Conservation (phyloP, 495 filamentous ascomycete species). For the Chlorociboria aeruginascens region DNA sequence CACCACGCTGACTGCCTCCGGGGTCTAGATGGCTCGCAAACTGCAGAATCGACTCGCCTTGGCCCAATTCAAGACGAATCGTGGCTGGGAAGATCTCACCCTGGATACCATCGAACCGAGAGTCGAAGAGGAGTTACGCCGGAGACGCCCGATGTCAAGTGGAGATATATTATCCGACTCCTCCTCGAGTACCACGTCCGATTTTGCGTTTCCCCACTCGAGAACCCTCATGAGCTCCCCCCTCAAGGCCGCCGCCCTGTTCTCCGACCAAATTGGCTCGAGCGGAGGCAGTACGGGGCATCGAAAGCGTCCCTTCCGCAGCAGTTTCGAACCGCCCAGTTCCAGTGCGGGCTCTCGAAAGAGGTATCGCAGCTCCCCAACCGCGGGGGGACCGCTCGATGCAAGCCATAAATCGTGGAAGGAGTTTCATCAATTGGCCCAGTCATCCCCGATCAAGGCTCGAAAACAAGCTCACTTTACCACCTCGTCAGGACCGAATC, state of each 20-base stretch:
- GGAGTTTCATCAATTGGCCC: conserved; percentile 54
- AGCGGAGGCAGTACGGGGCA: conserved; percentile 38
- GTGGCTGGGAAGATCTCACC: conserved; percentile 72
- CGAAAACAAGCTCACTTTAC: conserved; percentile 52
- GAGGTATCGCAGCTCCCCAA: conserved; percentile 59
- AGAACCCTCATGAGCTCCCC: conserved; percentile 47
- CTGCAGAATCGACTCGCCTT: conserved; percentile 88
- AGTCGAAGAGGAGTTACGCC: conserved; percentile 59
- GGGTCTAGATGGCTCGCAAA: conserved; percentile 68
- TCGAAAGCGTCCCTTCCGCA: conserved; percentile 44
- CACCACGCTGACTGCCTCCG: neutral
- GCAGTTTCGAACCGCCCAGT: conserved; percentile 25
- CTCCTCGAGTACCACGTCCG: conserved; percentile 42
- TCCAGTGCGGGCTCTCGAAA: conserved; percentile 42
- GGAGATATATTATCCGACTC: conserved; percentile 65
- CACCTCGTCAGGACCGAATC: conserved; percentile 43
- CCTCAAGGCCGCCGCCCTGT: conserved; percentile 49
- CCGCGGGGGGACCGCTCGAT: conserved; percentile 42
- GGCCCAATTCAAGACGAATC: conserved; percentile 90
- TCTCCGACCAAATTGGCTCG: conserved; percentile 50
- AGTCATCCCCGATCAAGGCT: conserved; percentile 70
- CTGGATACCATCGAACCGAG: conserved; percentile 63
- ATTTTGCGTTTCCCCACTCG: conserved; percentile 35
- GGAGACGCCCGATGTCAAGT: conserved; percentile 39
- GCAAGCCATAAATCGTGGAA: conserved; percentile 55